Evolutionary conservation across 106 monocot species (phyloP).

Genomic region (Amphibolis antarctica): DNA sequence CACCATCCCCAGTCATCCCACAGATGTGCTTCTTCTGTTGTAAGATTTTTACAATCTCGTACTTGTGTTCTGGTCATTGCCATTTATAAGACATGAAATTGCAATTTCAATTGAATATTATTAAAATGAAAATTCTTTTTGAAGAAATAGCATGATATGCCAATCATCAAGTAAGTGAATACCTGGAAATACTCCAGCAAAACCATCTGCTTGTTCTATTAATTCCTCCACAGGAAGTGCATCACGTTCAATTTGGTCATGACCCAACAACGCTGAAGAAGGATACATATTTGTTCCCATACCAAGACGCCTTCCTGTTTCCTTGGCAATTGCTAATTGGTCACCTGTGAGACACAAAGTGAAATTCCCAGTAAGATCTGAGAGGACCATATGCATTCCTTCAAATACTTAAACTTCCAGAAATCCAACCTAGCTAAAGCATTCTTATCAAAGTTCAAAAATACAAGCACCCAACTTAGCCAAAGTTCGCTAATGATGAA

Average conservation of each 20-base stretch:
- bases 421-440: no score
- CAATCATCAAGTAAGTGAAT: background rate
- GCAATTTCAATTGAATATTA: no score
- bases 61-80: conserved; percentile 41
- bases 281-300: conserved; percentile 84
- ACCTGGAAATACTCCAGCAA: conserved; percentile 74
- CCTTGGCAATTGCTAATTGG: conserved; percentile 57
- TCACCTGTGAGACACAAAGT: conserved; percentile 29
- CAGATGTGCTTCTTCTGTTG: conserved; percentile 48
- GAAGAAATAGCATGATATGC: background rate
- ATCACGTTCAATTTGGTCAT: conserved; percentile 29
- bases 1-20: conserved; percentile 69
- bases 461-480: no score
- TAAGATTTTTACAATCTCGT: conserved; percentile 66
- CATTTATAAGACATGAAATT: no score
- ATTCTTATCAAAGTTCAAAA: no score
- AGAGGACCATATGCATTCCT: no score
- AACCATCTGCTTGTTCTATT: conserved; percentile 63
- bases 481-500: no score
- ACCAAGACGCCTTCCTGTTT: conserved; percentile 60
- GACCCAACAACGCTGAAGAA: conserved; percentile 46
- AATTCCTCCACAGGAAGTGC: conserved; percentile 52
- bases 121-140: no score
- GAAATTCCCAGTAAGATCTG: no score
- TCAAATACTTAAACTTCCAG: no score